Evolutionary conservation across 2,329 filamentous ascomycete species (phyloP).

Genomic region (Colletotrichum salicis): DNA sequence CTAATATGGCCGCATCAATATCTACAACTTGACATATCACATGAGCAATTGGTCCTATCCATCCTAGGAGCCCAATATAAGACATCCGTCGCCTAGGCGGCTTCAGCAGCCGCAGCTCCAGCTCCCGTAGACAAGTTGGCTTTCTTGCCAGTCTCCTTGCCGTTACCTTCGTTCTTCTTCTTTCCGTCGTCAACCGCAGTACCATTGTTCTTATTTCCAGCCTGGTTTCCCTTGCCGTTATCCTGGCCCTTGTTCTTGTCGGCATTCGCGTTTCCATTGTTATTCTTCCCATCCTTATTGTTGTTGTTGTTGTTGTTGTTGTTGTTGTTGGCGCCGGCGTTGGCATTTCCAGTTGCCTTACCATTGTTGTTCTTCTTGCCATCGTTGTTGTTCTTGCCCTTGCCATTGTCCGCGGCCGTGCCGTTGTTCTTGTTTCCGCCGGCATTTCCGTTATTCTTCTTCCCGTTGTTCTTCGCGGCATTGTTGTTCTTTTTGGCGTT

Average conservation of each 20-base stretch:
- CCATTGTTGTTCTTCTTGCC: background rate
- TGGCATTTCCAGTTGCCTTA: background rate
- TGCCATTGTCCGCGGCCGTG: background rate
- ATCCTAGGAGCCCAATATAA: background rate
- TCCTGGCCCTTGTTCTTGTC: background rate
- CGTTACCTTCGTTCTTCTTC: background rate
- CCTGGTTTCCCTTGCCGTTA: background rate
- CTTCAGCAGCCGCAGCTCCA: background rate
- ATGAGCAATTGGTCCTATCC: background rate
- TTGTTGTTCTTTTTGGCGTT: conserved; percentile 5
- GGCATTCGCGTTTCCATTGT: background rate
- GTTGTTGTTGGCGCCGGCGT: no score
- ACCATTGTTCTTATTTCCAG: background rate
- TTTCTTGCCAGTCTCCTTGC: background rate
- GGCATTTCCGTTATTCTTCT: background rate
- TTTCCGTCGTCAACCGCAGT: background rate
- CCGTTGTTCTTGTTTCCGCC: background rate
- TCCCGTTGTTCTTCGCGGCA: background rate
- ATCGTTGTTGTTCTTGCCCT: background rate
- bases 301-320: background rate
- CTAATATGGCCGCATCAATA: no score
- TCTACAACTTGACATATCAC: background rate
- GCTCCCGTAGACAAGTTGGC: background rate
- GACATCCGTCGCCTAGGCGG: background rate
- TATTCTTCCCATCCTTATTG: conserved; percentile 9